Conservation (phyloP, 192 early-diverging fungal species). For the Backusella morwellensis region DNA sequence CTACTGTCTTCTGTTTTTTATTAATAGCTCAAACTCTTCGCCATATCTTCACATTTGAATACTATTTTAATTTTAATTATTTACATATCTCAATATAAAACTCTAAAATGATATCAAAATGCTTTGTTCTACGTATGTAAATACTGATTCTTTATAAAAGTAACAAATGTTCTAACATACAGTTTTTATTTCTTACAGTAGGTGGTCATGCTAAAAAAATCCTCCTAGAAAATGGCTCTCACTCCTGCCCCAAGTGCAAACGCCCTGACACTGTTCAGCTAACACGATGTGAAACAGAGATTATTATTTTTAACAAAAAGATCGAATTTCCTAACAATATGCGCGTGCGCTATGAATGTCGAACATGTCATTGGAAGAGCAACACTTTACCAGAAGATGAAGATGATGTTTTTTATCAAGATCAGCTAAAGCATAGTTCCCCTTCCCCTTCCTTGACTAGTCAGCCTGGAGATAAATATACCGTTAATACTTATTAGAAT, state of each 20-base stretch:
- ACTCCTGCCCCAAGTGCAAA: conserved; percentile 34
- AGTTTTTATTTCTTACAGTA: conserved; percentile 17
- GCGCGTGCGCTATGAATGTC: conserved; percentile 35
- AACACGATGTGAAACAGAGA: conserved; percentile 32
- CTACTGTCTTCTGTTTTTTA: not conserved
- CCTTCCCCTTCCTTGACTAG: not conserved
- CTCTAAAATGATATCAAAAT: not conserved
- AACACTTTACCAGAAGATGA: conserved; percentile 28
- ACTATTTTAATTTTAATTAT: not conserved
- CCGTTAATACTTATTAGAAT: not conserved
- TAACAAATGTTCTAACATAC: not conserved
- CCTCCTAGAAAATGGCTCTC: conserved; percentile 28
- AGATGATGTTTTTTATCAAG: not conserved
- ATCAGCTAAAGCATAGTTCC: not conserved
- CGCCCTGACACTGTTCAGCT: conserved; percentile 25
- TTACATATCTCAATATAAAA: not conserved
- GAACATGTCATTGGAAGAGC: conserved; percentile 32
- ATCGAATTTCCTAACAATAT: conserved; percentile 30
- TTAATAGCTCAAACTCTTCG: not conserved
- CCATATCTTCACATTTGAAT: not conserved
- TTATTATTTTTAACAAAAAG: conserved; percentile 29
- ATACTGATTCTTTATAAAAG: not conserved
- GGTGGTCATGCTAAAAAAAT: conserved; percentile 30
- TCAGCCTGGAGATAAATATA: not conserved
- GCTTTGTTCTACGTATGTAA: conserved; percentile 1